These are phyloP conservation scores for Patellifolia procumbens DNA, from an alignment of 179 eudicot species.

Conservation along the genomic window DNA sequence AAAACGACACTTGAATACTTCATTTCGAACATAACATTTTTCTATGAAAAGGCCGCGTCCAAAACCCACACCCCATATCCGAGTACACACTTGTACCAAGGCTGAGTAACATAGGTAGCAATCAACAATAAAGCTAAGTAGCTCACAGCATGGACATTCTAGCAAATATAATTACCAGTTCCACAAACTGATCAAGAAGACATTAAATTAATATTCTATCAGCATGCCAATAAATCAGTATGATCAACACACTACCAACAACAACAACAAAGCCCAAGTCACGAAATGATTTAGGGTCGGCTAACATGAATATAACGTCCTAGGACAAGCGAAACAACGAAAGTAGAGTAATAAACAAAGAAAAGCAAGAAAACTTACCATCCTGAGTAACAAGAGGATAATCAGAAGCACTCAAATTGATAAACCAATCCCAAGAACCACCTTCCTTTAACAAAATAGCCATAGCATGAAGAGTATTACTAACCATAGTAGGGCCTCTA, in stretches of 20 bases:
- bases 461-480: constrained; percentile 74
- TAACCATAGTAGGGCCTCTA: constrained; percentile 81
- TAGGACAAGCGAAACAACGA: background rate
- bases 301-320: background rate
- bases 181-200: background rate
- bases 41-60: no score
- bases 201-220: background rate
- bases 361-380: constrained; percentile 36
- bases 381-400: constrained; percentile 80
- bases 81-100: no score
- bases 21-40: no score
- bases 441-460: constrained; percentile 64
- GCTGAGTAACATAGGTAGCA: no score
- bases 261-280: background rate
- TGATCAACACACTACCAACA: background rate
- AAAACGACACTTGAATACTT: no score
- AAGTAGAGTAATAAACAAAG: background rate
- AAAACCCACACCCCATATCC: no score
- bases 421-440: constrained; percentile 76
- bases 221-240: background rate
- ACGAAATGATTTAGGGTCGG: background rate
- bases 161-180: no score
- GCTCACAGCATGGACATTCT: no score
- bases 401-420: constrained; percentile 78
- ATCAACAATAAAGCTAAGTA: no score